Percentiles rank a stretch among this genome's conserved stretches.
These are phyloP conservation scores for Aegilops longissima DNA, from an alignment of 176 grass and related monocot species.

Conservation along the genomic window DNA sequence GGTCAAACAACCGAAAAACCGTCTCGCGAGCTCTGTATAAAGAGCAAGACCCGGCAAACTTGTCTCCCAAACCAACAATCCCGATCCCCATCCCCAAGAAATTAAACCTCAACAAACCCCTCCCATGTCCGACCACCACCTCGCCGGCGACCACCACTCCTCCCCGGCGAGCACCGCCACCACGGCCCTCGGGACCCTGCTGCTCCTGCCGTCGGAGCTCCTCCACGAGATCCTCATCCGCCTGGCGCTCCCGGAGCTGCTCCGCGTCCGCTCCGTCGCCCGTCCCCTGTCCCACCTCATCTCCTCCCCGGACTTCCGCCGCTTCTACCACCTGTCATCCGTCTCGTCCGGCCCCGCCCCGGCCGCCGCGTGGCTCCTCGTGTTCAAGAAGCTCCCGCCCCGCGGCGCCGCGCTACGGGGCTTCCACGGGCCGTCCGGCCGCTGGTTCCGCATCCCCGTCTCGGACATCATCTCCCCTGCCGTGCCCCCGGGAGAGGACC, in stretches of 20 bases:
- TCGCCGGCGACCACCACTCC: slow-evolving; percentile 33
- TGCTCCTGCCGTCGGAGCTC: slow-evolving; percentile 75
- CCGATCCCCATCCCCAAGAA: slow-evolving; percentile 41
- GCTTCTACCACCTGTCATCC: slow-evolving; percentile 63
- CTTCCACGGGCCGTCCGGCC: slow-evolving; percentile 77
- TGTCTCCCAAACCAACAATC: slow-evolving; percentile 42
- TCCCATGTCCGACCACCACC: slow-evolving; percentile 38
- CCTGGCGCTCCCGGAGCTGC: slow-evolving; percentile 70
- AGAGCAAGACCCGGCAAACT: slow-evolving; percentile 28
- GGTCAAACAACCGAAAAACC: slow-evolving; percentile 20
- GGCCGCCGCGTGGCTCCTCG: slow-evolving; percentile 75
- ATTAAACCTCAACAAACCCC: slow-evolving; percentile 51
- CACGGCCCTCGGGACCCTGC: slow-evolving; percentile 36
- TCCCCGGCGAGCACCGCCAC: slow-evolving; percentile 24
- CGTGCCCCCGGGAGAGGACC: slow-evolving; percentile 76
- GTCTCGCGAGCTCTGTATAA: slow-evolving; percentile 8
- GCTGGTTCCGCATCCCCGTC: slow-evolving; percentile 86
- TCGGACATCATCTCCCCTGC: slow-evolving; percentile 54
- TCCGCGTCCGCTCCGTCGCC: slow-evolving; percentile 72
- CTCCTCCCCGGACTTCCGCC: slow-evolving; percentile 70
- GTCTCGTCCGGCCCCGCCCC: slow-evolving; percentile 44
- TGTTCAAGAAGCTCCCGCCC: slow-evolving; percentile 86
- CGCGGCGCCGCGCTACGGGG: slow-evolving; percentile 63
- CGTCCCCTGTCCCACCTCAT: slow-evolving; percentile 67
- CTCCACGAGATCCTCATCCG: slow-evolving; percentile 81